Evolutionary conservation across 129 eudicot genomes (phyloP).

Genomic region (Flaveria ramosissima): DNA sequence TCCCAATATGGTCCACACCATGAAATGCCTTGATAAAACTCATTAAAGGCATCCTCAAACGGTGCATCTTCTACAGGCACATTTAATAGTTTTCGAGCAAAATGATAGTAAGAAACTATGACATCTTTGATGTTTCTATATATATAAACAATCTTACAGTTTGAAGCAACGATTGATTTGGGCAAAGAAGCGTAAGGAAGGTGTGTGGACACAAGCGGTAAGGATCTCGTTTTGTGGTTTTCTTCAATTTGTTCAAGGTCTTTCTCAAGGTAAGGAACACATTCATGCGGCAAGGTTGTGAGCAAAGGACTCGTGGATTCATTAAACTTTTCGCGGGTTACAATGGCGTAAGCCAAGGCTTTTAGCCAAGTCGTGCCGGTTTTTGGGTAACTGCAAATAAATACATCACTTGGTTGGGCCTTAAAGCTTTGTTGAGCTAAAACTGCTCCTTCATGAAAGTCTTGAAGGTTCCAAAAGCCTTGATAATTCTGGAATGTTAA

Average conservation of each 20-base stretch:
- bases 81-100: neutral
- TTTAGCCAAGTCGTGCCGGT: constrained; percentile 49
- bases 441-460: neutral
- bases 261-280: constrained; percentile 16
- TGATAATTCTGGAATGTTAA: constrained; percentile 11
- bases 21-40: constrained; percentile 13
- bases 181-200: constrained; percentile 37
- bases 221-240: neutral
- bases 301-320: constrained; percentile 26
- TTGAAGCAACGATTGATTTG: constrained; percentile 11
- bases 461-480: constrained; percentile 33
- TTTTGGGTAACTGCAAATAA: constrained; percentile 36
- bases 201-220: constrained; percentile 38
- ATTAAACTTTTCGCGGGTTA: constrained; percentile 17
- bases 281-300: constrained; percentile 21
- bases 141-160: constrained; percentile 41
- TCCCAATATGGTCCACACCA: constrained; percentile 21
- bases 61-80: constrained; percentile 1
- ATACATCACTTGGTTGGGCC: constrained; percentile 26
- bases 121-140: constrained; percentile 44
- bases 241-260: neutral
- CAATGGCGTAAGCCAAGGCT: constrained; percentile 38
- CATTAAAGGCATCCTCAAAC: constrained; percentile 8
- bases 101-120: constrained; percentile 15
- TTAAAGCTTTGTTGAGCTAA: constrained; percentile 34